Percentiles rank a stretch among this genome's conserved stretches.
These are phyloP conservation scores for Chrysoporthe deuterocubensis DNA, from an alignment of 2,329 filamentous ascomycete species.

Conservation along the genomic window DNA sequence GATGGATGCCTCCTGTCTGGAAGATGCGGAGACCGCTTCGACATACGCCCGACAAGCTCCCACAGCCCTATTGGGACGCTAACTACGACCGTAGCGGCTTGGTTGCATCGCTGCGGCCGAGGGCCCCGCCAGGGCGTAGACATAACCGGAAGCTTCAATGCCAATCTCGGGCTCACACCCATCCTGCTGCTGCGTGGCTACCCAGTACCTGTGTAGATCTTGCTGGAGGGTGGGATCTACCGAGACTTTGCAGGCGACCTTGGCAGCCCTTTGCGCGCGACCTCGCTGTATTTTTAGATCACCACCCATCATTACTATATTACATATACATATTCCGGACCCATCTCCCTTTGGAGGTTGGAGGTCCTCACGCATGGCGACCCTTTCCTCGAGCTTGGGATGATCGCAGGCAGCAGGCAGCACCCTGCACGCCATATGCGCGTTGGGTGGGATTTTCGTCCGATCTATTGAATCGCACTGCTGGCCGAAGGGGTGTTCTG, in stretches of 20 bases:
- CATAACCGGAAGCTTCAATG: neutral
- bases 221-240: neutral
- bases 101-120: neutral
- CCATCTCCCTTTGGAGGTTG: neutral
- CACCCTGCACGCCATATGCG: neutral
- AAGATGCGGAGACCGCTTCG: neutral
- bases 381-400: no score
- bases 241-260: neutral
- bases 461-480: neutral
- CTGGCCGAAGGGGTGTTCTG: neutral
- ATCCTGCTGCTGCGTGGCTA: neutral
- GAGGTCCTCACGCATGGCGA: neutral
- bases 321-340: neutral
- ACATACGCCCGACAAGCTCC: neutral
- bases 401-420: no score
- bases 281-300: neutral
- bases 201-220: no score
- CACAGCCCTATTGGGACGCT: neutral
- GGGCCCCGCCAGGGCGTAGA: neutral
- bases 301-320: neutral
- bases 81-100: neutral
- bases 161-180: neutral
- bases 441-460: neutral
- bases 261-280: neutral
- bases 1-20: neutral